Conservation (phyloP, 176 grass and related monocot genomes). For the Ensete glaucum region DNA sequence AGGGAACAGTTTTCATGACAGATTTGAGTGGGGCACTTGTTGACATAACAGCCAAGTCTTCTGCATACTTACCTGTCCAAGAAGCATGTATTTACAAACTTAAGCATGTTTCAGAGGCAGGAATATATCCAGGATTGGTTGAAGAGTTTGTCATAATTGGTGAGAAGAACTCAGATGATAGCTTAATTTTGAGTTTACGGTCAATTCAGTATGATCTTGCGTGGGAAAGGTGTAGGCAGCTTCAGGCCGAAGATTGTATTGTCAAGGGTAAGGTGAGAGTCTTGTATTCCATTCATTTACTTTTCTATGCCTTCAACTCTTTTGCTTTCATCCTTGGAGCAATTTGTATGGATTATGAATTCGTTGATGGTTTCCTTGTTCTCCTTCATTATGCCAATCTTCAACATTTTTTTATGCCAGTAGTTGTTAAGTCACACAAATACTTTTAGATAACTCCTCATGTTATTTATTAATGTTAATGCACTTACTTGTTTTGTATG, state of each 20-base stretch:
- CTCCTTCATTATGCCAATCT: neutral
- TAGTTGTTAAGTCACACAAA: neutral
- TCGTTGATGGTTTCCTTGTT: neutral
- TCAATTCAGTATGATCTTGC: slow-evolving; percentile 74
- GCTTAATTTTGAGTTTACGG: slow-evolving; percentile 74
- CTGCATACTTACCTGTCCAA: slow-evolving; percentile 69
- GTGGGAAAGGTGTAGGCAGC: slow-evolving; percentile 88
- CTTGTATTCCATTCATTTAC: neutral
- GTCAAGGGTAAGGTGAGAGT: slow-evolving; percentile 73
- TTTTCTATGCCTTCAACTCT: neutral
- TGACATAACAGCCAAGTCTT: slow-evolving; percentile 69
- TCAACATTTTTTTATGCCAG: neutral
- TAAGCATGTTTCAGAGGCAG: slow-evolving; percentile 59
- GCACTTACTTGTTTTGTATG: neutral
- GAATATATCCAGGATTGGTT: slow-evolving; percentile 62
- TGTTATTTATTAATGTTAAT: neutral
- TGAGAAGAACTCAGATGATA: slow-evolving; percentile 55
- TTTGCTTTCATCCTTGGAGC: neutral
- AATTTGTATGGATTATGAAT: neutral
- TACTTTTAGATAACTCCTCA: neutral
- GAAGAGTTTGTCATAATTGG: slow-evolving; percentile 84
- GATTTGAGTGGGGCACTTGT: slow-evolving; percentile 55
- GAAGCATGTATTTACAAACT: slow-evolving; percentile 70
- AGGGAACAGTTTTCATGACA: slow-evolving; percentile 72
- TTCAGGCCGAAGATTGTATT: slow-evolving; percentile 80